Conservation (phyloP, 305 asterid genomes). For the Plantago lanceolata region DNA sequence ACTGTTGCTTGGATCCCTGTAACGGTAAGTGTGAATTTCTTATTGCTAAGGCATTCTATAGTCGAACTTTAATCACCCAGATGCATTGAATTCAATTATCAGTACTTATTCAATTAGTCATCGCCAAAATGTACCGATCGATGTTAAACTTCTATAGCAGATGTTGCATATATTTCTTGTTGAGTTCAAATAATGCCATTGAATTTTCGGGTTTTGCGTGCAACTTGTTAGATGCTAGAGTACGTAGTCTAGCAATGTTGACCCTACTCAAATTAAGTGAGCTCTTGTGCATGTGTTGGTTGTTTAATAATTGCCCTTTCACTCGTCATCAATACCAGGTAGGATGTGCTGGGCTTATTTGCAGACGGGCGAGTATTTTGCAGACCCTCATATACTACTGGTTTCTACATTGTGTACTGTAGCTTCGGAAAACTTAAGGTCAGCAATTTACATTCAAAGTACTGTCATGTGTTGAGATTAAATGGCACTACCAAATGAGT, state of each 20-base stretch:
- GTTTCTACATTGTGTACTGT: conserved; percentile 64
- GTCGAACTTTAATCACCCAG: neutral
- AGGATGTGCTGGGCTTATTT: conserved; percentile 84
- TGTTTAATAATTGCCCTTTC: neutral
- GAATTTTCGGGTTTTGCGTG: neutral
- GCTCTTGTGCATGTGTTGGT: neutral
- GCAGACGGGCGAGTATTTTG: conserved; percentile 60
- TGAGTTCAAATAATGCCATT: neutral
- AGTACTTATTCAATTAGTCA: neutral
- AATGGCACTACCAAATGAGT: neutral
- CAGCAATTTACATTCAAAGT: conserved; percentile 16
- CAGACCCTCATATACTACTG: conserved; percentile 53
- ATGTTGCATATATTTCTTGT: neutral
- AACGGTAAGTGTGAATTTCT: neutral
- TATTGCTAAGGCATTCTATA: neutral
- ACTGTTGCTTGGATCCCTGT: conserved; percentile 2
- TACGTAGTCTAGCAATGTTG: neutral
- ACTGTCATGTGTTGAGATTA: neutral
- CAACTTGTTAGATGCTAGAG: neutral
- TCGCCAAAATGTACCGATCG: neutral
- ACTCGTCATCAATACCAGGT: conserved; percentile 40
- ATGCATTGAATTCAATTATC: neutral
- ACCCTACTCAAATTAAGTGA: too few species aligned
- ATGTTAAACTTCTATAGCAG: neutral
- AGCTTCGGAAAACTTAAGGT: conserved; percentile 92